phyloP scores from a whole-genome alignment of 1,284 basidiomycete genomes.

The Malassezia arunalokei region DNA sequence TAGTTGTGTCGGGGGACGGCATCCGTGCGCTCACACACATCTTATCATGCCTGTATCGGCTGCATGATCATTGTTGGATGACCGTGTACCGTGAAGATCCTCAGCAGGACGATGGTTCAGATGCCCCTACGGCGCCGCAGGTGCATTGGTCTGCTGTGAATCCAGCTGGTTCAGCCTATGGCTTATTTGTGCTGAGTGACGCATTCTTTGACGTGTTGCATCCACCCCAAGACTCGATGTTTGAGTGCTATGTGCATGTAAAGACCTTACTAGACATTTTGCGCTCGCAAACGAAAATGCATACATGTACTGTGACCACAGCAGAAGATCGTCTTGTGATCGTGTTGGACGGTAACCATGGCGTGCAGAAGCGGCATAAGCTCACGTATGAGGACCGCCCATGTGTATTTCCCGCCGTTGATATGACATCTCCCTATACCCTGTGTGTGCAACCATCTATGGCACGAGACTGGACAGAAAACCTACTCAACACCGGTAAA shows the following conservation, averaged over 20 bases:
- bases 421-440: conserved; percentile 21
- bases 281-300: conserved; percentile 15
- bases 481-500: conserved; percentile 21
- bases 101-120: background rate
- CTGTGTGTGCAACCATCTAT: conserved; percentile 16
- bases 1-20: no score
- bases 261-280: conserved; percentile 27
- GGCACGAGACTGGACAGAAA: conserved; percentile 28
- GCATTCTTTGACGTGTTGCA: conserved; percentile 25
- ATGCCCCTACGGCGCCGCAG: conserved; percentile 4
- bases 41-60: conserved; percentile 7
- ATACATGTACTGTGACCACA: conserved; percentile 1
- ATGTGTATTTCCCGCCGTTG: conserved; percentile 22
- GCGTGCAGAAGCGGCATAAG: conserved; percentile 28
- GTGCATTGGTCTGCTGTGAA: conserved; percentile 35
- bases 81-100: conserved; percentile 3
- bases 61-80: conserved; percentile 12
- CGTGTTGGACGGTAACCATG: conserved; percentile 1
- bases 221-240: background rate
- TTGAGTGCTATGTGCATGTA: conserved; percentile 29
- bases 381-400: conserved; percentile 29
- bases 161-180: conserved; percentile 32
- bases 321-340: background rate
- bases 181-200: conserved; percentile 25
- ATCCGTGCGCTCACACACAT: background rate